Evolutionary conservation across 2,329 filamentous ascomycete genomes (phyloP), one percentile per base, ranked within the genome.

Genomic region (Gaeumannomyces tritici): DNA sequence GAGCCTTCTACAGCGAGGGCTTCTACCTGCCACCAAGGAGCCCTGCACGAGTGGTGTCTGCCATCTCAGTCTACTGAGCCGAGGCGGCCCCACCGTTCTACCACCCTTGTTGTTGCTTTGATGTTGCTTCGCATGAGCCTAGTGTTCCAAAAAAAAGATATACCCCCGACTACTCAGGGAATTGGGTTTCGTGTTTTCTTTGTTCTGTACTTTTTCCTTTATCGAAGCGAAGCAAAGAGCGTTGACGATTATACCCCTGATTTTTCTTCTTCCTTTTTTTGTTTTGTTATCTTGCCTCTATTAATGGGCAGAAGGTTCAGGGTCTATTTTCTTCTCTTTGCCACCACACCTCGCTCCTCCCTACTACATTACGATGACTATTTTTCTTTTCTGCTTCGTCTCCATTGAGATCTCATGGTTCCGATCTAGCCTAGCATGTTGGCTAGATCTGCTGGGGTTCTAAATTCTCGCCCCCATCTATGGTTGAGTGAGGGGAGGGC

Each of bases 1-100:
- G 71, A 67, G 70, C 74, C 67, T 78, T 81, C 70, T 83, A 81
- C 73, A 76, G 77, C 63, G 79, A 82, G 64, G 79, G 79, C 64
- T 83, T 78, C 74, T 85, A 83, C 73, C 72, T 83, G 66, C 79
- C 81, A 65, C 73, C 78, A 56, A 77, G 80, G 68, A 82, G 79
- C 68, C 75, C 81, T 27, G 73, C 77, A 64, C 75, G 80, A 65
- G 69, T 85, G 66, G 77, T 83, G 65, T 79, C 82, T 62, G 74
- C 80, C 70, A 83, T 85, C 74, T 80, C 81, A 67, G 81, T 84
- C 67, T 85, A 84, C 74, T 86, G 24, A 61, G 35, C 21, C 24
- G 18, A 27, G 35, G 33, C 13, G 4, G 29, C 18, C 35, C 29
- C 27, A 61, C 51, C 27, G 24, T 21, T 7, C 35, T 24, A 27